Evolutionary conservation across 208 protist genomes (phyloP).

Genomic region (Wallacemonas rigidus): DNA sequence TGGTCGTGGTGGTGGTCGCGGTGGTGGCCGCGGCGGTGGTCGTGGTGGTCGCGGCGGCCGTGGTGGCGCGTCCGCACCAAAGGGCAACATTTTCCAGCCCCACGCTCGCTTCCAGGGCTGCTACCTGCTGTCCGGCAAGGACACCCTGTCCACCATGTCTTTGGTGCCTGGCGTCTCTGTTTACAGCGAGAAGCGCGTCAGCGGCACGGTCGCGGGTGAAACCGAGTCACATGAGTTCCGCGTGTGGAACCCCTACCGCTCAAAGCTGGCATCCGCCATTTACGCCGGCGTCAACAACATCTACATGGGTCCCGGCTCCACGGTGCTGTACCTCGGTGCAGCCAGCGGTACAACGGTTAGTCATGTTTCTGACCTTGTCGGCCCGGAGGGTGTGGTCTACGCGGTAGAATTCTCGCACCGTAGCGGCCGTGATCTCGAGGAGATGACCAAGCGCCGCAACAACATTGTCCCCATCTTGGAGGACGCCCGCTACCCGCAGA

Average conservation of each 20-base stretch:
- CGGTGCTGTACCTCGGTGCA: conserved; percentile 99
- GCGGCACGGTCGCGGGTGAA: conserved; percentile 68
- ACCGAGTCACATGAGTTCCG: conserved; percentile 98
- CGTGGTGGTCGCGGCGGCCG: conserved; percentile 53
- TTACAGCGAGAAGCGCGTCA: conserved; percentile 99
- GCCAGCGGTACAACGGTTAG: conserved; percentile 99
- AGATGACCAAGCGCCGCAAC: conserved; percentile 99
- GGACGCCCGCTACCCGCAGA: conserved; percentile 99
- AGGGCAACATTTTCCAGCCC: conserved; percentile 95
- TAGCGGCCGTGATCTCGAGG: conserved; percentile 99
- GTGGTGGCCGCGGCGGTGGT: conserved; percentile 58
- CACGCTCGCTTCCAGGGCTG: conserved; percentile 96
- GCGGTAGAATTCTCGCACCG: conserved; percentile 99
- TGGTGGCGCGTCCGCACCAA: conserved; percentile 53
- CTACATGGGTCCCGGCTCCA: conserved; percentile 97
- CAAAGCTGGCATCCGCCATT: conserved; percentile 99
- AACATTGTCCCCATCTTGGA: conserved; percentile 99
- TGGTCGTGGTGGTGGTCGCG: conserved; percentile 49
- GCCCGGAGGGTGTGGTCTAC: conserved; percentile 98
- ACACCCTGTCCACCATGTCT: conserved; percentile 97
- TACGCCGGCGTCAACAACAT: conserved; percentile 98
- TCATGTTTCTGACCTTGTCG: conserved; percentile 99
- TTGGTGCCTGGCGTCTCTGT: conserved; percentile 98
- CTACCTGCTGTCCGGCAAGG: conserved; percentile 98
- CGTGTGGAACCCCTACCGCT: conserved; percentile 99